Conservation (phyloP, 176 grass and related monocot species). For the Musa troglodytarum region DNA sequence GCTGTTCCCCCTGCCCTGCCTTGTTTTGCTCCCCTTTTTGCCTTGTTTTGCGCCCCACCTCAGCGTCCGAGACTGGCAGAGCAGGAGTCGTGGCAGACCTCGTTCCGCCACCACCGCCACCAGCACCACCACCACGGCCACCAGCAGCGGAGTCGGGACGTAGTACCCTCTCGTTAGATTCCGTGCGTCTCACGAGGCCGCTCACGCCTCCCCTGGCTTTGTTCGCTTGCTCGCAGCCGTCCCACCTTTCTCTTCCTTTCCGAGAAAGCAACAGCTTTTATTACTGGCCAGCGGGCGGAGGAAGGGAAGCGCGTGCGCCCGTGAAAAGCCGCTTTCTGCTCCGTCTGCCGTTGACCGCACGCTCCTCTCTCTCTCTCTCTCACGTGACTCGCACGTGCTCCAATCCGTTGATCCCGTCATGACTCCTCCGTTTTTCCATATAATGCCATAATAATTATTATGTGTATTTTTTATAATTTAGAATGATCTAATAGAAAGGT, state of each 20-base stretch:
- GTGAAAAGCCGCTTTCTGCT: neutral
- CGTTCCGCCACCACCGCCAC: neutral
- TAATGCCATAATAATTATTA: no score
- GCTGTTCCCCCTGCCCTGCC: neutral
- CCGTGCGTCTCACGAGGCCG: slow-evolving; percentile 23
- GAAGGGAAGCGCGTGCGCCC: no score
- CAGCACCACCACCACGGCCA: no score
- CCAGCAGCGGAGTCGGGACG: slow-evolving; percentile 33
- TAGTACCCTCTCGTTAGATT: slow-evolving; percentile 26
- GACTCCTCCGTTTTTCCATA: no score
- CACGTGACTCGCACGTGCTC: neutral
- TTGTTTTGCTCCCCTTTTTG: neutral
- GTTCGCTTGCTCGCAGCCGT: no score
- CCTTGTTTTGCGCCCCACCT: neutral
- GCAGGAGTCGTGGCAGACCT: neutral
- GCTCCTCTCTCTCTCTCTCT: no score
- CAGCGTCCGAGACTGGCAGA: neutral
- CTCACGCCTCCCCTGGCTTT: slow-evolving; percentile 10
- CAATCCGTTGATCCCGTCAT: no score
- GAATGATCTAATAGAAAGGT: no score
- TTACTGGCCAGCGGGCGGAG: no score
- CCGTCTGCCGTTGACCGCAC: no score
- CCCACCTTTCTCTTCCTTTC: slow-evolving; percentile 17
- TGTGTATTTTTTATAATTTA: no score
- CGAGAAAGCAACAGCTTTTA: slow-evolving; percentile 12